phyloP scores from a whole-genome alignment of 768 basidiomycete genomes.

The Kwoniella botswanensis region DNA sequence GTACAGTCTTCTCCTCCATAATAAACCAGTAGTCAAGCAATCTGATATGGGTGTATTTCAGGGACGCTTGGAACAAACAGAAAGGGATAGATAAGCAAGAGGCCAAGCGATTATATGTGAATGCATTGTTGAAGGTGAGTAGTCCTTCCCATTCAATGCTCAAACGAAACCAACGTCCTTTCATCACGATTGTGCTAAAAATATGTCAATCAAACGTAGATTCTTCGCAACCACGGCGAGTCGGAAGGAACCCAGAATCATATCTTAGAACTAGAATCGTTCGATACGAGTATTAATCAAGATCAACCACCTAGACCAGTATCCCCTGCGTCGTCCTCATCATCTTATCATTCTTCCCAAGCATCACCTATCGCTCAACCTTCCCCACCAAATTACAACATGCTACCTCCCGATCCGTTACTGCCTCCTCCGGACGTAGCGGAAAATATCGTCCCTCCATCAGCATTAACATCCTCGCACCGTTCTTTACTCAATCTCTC shows the following conservation, averaged over 20 bases:
- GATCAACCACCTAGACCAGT: constrained; percentile 22
- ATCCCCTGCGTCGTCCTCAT: constrained; percentile 47
- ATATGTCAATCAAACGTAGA: constrained; percentile 19
- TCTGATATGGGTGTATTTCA: constrained; percentile 1
- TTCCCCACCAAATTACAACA: constrained; percentile 25
- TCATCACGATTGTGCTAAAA: no score
- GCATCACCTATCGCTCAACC: constrained; percentile 40
- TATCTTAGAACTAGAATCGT: constrained; percentile 39
- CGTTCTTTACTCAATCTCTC: constrained; percentile 44
- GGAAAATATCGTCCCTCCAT: constrained; percentile 43
- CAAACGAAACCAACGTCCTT: not conserved
- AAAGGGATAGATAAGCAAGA: constrained; percentile 76
- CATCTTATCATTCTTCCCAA: constrained; percentile 50
- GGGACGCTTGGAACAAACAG: constrained; percentile 79
- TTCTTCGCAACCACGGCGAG: constrained; percentile 37
- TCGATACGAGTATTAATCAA: not conserved
- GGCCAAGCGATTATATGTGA: constrained; percentile 88
- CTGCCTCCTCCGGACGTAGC: constrained; percentile 46
- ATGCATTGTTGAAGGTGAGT: constrained; percentile 77
- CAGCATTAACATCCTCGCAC: constrained; percentile 41
- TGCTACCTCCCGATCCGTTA: constrained; percentile 38
- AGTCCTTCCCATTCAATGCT: not conserved
- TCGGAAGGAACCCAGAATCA: constrained; percentile 13
- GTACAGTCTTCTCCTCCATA: constrained; percentile 26
- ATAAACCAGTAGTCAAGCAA: not conserved